Conservation (phyloP, 2,329 filamentous ascomycete species). For the Phialophora macrospora region DNA sequence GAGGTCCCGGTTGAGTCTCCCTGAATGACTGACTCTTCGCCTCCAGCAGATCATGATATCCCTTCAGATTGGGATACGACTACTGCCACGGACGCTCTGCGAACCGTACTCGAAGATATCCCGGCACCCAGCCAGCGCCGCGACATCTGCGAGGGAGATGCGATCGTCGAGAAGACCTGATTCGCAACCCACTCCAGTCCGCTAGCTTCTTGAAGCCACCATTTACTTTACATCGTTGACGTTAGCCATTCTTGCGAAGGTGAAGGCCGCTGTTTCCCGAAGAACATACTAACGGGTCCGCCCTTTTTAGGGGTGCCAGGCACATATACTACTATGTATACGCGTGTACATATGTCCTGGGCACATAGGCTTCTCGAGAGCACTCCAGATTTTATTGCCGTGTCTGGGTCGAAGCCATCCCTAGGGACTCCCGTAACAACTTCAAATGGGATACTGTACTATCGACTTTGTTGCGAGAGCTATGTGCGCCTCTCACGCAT, state of each 20-base stretch:
- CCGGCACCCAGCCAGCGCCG: background rate
- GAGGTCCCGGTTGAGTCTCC: background rate
- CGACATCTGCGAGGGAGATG: background rate
- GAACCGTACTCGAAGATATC: background rate
- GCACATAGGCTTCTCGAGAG: background rate
- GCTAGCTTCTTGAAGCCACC: background rate
- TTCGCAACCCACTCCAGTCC: background rate
- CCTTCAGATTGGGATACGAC: background rate
- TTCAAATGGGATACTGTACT: background rate
- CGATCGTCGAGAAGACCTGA: background rate
- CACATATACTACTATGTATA: too few relatives aligned
- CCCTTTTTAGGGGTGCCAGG: background rate
- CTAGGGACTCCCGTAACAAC: background rate
- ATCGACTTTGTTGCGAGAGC: background rate
- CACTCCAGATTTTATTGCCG: background rate
- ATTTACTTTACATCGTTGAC: background rate
- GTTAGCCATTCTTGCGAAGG: background rate
- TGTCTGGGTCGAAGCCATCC: background rate
- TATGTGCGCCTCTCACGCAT: background rate
- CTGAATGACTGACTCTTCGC: background rate
- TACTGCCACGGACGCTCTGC: background rate
- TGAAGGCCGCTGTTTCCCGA: background rate
- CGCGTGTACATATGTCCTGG: too few relatives aligned
- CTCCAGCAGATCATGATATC: background rate
- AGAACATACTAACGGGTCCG: background rate